Conservation (phyloP, 805 yeast genomes). For the Phaffomyces thermotolerans region DNA sequence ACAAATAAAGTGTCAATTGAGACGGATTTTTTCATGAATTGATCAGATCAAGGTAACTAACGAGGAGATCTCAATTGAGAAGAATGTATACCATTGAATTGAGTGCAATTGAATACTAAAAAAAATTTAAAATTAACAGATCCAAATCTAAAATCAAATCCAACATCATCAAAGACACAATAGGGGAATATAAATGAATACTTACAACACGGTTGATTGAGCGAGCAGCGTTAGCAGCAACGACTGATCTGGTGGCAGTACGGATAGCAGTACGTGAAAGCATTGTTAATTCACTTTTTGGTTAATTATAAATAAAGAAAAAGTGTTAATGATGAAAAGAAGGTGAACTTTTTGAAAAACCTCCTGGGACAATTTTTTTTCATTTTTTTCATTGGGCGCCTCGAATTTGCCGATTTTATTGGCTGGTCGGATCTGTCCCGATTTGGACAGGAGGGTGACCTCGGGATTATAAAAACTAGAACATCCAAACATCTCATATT, state of each 20-base stretch:
- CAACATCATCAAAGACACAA: not conserved
- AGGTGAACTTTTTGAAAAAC: conserved; percentile 15
- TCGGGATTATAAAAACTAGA: no score
- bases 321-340: conserved; percentile 8
- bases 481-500: no score
- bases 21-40: no score
- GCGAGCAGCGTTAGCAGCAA: conserved; percentile 44
- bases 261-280: conserved; percentile 84
- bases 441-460: no score
- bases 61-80: no score
- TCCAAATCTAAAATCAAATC: not conserved
- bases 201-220: conserved; percentile 34
- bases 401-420: conserved; percentile 1
- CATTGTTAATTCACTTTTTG: conserved; percentile 35
- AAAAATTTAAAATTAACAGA: not conserved
- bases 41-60: no score
- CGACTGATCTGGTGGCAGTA: conserved; percentile 76
- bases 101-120: not conserved
- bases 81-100: not conserved
- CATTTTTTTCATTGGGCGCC: conserved; percentile 15
- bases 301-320: not conserved
- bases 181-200: conserved; percentile 9
- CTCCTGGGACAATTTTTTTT: conserved; percentile 15
- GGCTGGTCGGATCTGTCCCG: not conserved
- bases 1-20: no score